A percentile compares a stretch with the other conserved stretches of the same genome.
Evolutionary conservation across 169 alveolate species (phyloP).

Genomic region (Ichthyophthirius multifiliis): DNA sequence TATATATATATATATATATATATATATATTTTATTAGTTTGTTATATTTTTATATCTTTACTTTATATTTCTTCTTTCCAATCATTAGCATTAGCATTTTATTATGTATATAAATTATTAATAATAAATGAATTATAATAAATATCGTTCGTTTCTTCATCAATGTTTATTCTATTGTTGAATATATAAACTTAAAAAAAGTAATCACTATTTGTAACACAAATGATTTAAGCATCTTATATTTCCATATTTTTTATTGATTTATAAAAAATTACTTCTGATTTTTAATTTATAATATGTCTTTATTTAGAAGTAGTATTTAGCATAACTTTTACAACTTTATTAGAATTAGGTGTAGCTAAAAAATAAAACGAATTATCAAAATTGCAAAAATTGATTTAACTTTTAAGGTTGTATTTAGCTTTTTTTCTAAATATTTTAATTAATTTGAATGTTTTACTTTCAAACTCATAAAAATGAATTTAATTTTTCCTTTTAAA

Average conservation of each 20-base stretch:
- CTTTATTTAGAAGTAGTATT: neutral
- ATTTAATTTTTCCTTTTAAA: constrained; percentile 32
- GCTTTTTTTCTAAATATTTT: constrained; percentile 29
- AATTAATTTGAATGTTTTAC: constrained; percentile 23
- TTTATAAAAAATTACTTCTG: constrained; percentile 40
- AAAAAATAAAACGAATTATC: constrained; percentile 33
- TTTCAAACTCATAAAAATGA: constrained; percentile 31
- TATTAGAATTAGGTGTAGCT: constrained; percentile 11
- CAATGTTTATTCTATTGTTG: neutral
- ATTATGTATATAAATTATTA: neutral
- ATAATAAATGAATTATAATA: neutral
- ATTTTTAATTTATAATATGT: constrained; percentile 15
- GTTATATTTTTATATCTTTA: neutral
- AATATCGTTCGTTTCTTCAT: neutral
- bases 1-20: too few species aligned
- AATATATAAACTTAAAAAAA: neutral
- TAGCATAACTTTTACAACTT: neutral
- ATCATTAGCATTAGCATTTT: neutral
- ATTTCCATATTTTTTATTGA: constrained; percentile 21
- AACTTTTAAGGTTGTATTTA: constrained; percentile 6
- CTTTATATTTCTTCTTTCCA: neutral
- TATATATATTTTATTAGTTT: too few species aligned
- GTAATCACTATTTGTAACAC: neutral
- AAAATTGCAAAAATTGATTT: neutral
- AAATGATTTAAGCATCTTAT: constrained; percentile 33